Base-by-base conservation (phyloP, 352 stramenopile species). In the Phytophthora colocasiae region DNA sequence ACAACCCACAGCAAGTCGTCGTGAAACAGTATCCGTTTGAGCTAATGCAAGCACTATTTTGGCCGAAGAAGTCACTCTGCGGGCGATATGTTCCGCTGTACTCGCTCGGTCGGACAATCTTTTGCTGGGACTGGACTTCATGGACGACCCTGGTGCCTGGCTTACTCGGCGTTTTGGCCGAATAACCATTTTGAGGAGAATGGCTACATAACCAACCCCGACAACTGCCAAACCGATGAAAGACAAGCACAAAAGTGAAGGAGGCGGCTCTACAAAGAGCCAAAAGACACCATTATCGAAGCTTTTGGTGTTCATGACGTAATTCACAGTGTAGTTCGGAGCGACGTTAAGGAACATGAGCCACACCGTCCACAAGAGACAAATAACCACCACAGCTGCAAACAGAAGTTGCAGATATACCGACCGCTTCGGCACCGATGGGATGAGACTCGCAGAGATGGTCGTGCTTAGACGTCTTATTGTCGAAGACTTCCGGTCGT, bases 271-370 rank as follows among this genome's bases (percentile, higher is more conserved):
- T 2, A 77, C 50, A 22, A 77, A 63, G 14, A 75, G 43, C 73
- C 69, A 81, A 39, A 81, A 81, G n/a, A 49, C 46, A 0, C 73
- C 73, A 7, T 66, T 46, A 22, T 81, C 73, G 15, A 78, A 71
- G 6, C 31, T 38, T 14, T 71, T 41, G 0, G 69, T 81, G 32
- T 69, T 58, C 69, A 78, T 78, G 49, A 80, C 34, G 12, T 29
- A 27, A 57, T 77, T 77, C 6, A 72, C 64, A 2, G 56, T 72
- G n/a, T 56, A 58, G 10, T 68, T 75, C 4, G 72, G 72, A 2
- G 44, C 49, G 1, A 54, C 17, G 36, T 69, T 77, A 2, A 80
- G 43, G 0, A 58, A 44, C 1, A 77, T 38, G 1, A 75, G 52
- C 63, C 65, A 75, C 3, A 75, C 2, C 7, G 60, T 73, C 72